Percentiles rank a stretch among this genome's conserved stretches.
Evolutionary conservation across 2,329 filamentous ascomycete species (phyloP).

Genomic region (Calonectria honghensis): DNA sequence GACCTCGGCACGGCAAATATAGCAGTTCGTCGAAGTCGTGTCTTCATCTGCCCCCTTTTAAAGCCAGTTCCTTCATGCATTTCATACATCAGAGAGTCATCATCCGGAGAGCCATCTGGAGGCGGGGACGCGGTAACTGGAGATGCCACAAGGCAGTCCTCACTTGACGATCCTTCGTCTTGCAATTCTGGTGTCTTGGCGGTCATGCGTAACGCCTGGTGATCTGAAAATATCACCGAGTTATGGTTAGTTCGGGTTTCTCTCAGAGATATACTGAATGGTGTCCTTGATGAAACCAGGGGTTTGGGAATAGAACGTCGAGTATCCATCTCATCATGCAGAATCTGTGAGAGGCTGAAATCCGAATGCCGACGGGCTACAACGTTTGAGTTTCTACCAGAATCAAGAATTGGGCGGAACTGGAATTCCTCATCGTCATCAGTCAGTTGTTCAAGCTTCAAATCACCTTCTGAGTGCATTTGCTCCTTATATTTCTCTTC

Average conservation of each 20-base stretch:
- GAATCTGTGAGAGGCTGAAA: neutral
- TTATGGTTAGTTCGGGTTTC: neutral
- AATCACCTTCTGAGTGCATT: neutral
- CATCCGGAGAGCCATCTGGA: conserved; percentile 38
- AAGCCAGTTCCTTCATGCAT: conserved; percentile 59
- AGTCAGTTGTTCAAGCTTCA: neutral
- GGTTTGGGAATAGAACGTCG: neutral
- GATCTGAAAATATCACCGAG: neutral
- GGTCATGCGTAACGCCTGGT: conserved; percentile 5
- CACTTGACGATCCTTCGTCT: conserved; percentile 18
- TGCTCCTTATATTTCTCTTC: neutral
- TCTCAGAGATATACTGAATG: neutral
- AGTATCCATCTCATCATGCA: conserved; percentile 1
- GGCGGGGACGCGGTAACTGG: conserved; percentile 31
- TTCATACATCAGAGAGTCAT: conserved; percentile 46
- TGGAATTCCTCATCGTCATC: neutral
- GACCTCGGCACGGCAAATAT: conserved; percentile 57
- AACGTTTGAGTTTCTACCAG: neutral
- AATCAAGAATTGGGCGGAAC: too few relatives aligned
- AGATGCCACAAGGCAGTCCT: conserved; percentile 9
- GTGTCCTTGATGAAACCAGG: neutral
- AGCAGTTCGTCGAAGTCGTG: conserved; percentile 56
- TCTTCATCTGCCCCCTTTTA: conserved; percentile 54
- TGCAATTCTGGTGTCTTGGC: conserved; percentile 10
- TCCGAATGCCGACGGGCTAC: conserved; percentile 12